Evolutionary conservation across 73 alveolate species (phyloP), one percentile per base, ranked within the genome.

Genomic region (Tetrahymena elliotti): DNA sequence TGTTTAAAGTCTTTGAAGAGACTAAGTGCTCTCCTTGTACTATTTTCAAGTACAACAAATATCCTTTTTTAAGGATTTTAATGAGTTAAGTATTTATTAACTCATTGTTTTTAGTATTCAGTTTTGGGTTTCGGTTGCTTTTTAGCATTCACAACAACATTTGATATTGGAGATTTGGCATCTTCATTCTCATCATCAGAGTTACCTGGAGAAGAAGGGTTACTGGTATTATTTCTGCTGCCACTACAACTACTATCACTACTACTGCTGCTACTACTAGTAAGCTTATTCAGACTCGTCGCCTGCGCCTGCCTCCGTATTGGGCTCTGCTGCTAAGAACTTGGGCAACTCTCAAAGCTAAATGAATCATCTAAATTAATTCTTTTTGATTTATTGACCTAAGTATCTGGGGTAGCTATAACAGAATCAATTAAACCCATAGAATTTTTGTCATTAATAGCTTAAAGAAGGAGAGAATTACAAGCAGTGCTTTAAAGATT

Each of bases 301-400:
- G 88, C 88, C 88, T 68, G 88, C 88, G 38, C 88, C 88, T 68
- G 88, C 88, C 88, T 68, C 88, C 88, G 88, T 68, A 68, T 68
- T 68, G 88, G 88, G n/a, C 88, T 68, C 88, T n/a, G 88, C 88
- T 68, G 88, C 88, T 68, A 36, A 31, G 88, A 68, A 31, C 88
- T 68, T 4, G 88, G 88, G 6, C 88, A 68, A 68, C 88, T 68
- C 38, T 68, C 88, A 31, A 68, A 68, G n/a, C 88, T 68, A 68
- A 68, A 68, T 0, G 88, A 68, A 16, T 68, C 88, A 68, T 68
- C 88, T 68, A 68, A 31, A 31, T 31, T 68, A 36, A 68, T n/a
- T 68, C 88, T 68, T 27, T 68, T 68, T 2, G 88, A 6, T 31
- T 68, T 68, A 16, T 31, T 68, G 34, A 27, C n/a, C 18, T 68